Base-by-base conservation (phyloP, 495 filamentous ascomycete species). In the Annulohypoxylon bovei region DNA sequence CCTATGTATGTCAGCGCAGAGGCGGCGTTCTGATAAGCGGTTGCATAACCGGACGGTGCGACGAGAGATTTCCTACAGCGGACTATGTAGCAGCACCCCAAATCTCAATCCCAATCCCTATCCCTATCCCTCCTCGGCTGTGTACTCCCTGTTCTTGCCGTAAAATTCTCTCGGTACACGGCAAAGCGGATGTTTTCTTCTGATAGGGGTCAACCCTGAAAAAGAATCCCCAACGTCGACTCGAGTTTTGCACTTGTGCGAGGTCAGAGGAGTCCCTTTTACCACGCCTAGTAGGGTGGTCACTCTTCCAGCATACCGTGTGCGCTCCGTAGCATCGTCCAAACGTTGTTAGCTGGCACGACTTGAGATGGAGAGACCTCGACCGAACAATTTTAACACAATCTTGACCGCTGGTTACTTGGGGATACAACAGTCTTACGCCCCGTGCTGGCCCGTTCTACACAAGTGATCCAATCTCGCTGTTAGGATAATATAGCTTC, bases 151-250 rank as follows among this genome's bases (percentile, higher is more conserved):
- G 25, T 32, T 39, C 53, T 56, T 28, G 11, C 18, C 35, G 39
- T 33, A 44, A 14, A 33, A 33, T 18, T 22, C 25, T 40, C 56
- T 59, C 56, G 16, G 37, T 33, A 18, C 59, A 39, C 59, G 28
- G 28, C 30, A 40, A 47, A 11, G 30, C 40, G 52, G 22, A 27
- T 23, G 1, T 53, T 49, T 42, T 40, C 23, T 12, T 9, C n/a
- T 14, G 46, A 56, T 57, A 65, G 32, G 62, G 62, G 62, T 57
- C 22, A 65, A 65, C 62, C 62, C 53, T 65, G 52, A 33, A 35
- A 27, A 40, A 4, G 22, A 18, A 16, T 32, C 50, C 14, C 20
- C 12, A 55, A 44, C 61, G 49, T 64, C 35, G 12, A n/a, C 49
- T 42, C 39, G 37, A 27, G 0, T 40, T 37, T 53, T 22, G 47